A percentile compares a stretch with the other conserved stretches of the same genome.
Conservation (phyloP, 768 basidiomycete genomes). For the Serpula lacrymans region DNA sequence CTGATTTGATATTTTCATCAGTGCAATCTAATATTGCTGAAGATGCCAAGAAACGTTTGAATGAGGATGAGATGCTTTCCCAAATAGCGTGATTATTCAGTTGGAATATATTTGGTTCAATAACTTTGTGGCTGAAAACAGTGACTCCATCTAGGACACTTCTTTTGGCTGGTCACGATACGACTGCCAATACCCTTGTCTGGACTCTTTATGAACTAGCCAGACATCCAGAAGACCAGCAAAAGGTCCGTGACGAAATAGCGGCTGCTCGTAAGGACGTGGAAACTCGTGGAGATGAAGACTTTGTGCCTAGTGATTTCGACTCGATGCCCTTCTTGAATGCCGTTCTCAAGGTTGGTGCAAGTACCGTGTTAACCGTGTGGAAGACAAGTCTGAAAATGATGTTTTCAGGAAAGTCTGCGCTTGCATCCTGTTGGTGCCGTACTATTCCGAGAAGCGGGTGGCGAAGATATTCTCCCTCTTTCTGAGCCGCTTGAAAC, state of each 20-base stretch:
- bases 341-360: slow-evolving; percentile 30
- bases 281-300: slow-evolving; percentile 17
- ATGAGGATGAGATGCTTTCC: slow-evolving; percentile 28
- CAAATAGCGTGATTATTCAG: slow-evolving; percentile 28
- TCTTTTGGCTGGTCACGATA: slow-evolving; percentile 17
- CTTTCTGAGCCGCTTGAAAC: slow-evolving; percentile 27
- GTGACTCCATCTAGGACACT: slow-evolving; percentile 21
- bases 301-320: slow-evolving; percentile 27
- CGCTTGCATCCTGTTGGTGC: slow-evolving; percentile 31
- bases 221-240: slow-evolving; percentile 15
- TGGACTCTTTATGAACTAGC: slow-evolving; percentile 14
- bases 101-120: slow-evolving; percentile 9
- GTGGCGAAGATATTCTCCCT: slow-evolving; percentile 30
- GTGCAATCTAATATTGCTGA: slow-evolving; percentile 29
- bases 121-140: slow-evolving; percentile 22
- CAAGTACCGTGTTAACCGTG: neutral
- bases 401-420: slow-evolving; percentile 19
- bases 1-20: slow-evolving; percentile 3
- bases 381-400: neutral
- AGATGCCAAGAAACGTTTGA: slow-evolving; percentile 23
- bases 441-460: slow-evolving; percentile 21
- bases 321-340: slow-evolving; percentile 30
- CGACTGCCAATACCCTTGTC: slow-evolving; percentile 8
- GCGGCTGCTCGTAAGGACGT: slow-evolving; percentile 15
- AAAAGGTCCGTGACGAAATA: slow-evolving; percentile 13